Evolutionary conservation across 1,139 yeast species (phyloP).

Genomic region (Torulaspora pretoriensis): DNA sequence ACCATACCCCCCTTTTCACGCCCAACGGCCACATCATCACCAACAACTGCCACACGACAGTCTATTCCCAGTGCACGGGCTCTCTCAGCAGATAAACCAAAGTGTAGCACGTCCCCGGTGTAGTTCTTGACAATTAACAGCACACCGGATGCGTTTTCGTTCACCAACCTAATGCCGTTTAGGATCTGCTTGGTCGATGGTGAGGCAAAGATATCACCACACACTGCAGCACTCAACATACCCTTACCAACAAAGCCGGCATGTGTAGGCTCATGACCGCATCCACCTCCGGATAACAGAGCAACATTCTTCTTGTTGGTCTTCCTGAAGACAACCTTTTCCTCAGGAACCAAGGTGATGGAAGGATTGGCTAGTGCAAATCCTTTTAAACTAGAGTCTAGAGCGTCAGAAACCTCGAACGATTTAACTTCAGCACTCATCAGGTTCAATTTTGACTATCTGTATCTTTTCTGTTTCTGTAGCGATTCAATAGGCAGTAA

Average conservation of each 20-base stretch:
- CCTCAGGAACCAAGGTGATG: constrained; percentile 57
- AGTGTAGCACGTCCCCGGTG: constrained; percentile 90
- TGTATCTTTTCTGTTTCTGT: neutral
- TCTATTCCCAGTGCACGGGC: constrained; percentile 72
- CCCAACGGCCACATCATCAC: constrained; percentile 93
- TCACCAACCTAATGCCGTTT: constrained; percentile 50
- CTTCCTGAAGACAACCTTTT: constrained; percentile 57
- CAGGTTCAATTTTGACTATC: neutral
- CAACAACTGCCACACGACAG: constrained; percentile 69
- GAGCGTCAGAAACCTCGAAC: constrained; percentile 52
- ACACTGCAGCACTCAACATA: constrained; percentile 78
- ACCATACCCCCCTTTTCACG: constrained; percentile 81
- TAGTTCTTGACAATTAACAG: constrained; percentile 81
- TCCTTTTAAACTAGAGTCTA: constrained; percentile 61
- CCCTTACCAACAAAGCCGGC: constrained; percentile 88
- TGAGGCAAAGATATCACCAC: constrained; percentile 86
- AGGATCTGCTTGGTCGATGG: constrained; percentile 86
- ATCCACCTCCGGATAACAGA: constrained; percentile 86
- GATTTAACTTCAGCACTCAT: constrained; percentile 26
- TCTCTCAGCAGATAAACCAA: constrained; percentile 85
- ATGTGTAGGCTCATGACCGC: constrained; percentile 94
- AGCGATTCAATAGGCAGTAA: neutral
- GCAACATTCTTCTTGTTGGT: constrained; percentile 52
- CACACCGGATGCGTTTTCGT: constrained; percentile 55
- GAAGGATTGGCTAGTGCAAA: constrained; percentile 66